These are phyloP conservation scores for Golubevia pallescens DNA, from an alignment of 1,284 basidiomycete genomes.

Conservation along the genomic window DNA sequence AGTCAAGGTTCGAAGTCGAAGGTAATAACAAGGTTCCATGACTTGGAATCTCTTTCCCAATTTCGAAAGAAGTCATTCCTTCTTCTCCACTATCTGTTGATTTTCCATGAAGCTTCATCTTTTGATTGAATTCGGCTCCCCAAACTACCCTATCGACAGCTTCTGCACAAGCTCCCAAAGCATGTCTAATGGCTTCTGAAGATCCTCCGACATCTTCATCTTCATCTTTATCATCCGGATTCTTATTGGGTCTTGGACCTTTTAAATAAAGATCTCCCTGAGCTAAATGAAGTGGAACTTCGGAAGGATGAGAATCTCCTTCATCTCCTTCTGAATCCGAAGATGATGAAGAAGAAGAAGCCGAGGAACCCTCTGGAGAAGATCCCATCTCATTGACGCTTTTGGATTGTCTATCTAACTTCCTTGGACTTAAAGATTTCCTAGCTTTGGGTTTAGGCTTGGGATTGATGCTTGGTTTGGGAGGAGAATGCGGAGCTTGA, in stretches of 20 bases:
- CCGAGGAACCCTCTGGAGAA: slow-evolving; percentile 2
- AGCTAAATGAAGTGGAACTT: slow-evolving; percentile 44
- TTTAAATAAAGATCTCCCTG: slow-evolving; percentile 58
- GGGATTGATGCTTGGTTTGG: background rate
- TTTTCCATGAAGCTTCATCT: too few species aligned
- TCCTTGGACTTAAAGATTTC: background rate
- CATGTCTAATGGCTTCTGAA: slow-evolving; percentile 47
- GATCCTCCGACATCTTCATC: slow-evolving; percentile 34
- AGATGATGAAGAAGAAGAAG: background rate
- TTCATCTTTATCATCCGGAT: background rate
- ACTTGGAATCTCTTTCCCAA: too few species aligned
- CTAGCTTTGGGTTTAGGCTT: too few species aligned
- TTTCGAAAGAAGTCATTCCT: too few species aligned
- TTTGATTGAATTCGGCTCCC: background rate
- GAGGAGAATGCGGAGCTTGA: slow-evolving; percentile 23
- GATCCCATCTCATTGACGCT: background rate
- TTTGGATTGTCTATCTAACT: slow-evolving; percentile 1
- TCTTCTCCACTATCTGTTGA: too few species aligned
- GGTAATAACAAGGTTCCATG: too few species aligned
- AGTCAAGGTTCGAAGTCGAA: slow-evolving; percentile 6
- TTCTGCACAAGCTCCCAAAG: slow-evolving; percentile 49
- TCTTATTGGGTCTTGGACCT: slow-evolving; percentile 23
- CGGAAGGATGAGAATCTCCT: slow-evolving; percentile 31
- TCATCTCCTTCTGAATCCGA: slow-evolving; percentile 2
- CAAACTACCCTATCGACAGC: slow-evolving; percentile 51